Conservation (phyloP, 2,329 filamentous ascomycete genomes). For the Massarina eburnea region DNA sequence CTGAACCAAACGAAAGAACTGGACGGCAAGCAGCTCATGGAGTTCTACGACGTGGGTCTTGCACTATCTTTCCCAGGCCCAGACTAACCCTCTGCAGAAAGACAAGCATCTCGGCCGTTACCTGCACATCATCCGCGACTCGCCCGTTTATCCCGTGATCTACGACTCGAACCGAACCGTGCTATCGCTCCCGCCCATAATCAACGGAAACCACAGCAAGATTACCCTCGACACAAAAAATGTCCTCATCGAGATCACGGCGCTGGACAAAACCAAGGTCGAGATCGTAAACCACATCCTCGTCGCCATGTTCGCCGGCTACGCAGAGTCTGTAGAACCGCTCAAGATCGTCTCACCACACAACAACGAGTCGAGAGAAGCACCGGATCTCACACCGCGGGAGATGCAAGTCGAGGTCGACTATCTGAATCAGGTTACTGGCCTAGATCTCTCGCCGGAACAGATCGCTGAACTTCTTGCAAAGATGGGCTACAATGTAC, state of each 20-base stretch:
- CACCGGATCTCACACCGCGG: slow-evolving; percentile 77
- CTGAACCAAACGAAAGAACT: slow-evolving; percentile 90
- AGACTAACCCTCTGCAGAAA: slow-evolving; percentile 54
- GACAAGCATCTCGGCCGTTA: slow-evolving; percentile 90
- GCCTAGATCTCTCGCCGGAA: slow-evolving; percentile 72
- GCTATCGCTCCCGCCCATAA: slow-evolving; percentile 94
- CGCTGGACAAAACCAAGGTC: slow-evolving; percentile 92
- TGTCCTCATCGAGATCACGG: slow-evolving; percentile 95
- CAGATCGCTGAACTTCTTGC: slow-evolving; percentile 77
- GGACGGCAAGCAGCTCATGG: slow-evolving; percentile 86
- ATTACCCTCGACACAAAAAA: slow-evolving; percentile 90
- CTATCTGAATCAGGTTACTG: slow-evolving; percentile 93
- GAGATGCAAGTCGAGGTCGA: slow-evolving; percentile 80
- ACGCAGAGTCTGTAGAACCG: slow-evolving; percentile 92
- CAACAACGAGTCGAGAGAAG: slow-evolving; percentile 79
- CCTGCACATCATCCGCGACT: slow-evolving; percentile 91
- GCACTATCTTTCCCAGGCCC: background rate
- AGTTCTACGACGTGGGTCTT: slow-evolving; percentile 71
- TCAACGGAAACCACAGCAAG: slow-evolving; percentile 96
- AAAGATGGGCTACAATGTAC: slow-evolving; percentile 86
- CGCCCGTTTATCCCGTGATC: slow-evolving; percentile 92
- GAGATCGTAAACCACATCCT: slow-evolving; percentile 96
- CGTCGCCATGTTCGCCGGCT: slow-evolving; percentile 94
- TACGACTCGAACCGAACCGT: slow-evolving; percentile 85
- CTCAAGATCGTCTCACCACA: slow-evolving; percentile 90